A percentile compares a stretch with the other conserved stretches of the same genome.
These are phyloP conservation scores for Leishmania aethiopica DNA, from an alignment of 208 protist species.

Conservation along the genomic window DNA sequence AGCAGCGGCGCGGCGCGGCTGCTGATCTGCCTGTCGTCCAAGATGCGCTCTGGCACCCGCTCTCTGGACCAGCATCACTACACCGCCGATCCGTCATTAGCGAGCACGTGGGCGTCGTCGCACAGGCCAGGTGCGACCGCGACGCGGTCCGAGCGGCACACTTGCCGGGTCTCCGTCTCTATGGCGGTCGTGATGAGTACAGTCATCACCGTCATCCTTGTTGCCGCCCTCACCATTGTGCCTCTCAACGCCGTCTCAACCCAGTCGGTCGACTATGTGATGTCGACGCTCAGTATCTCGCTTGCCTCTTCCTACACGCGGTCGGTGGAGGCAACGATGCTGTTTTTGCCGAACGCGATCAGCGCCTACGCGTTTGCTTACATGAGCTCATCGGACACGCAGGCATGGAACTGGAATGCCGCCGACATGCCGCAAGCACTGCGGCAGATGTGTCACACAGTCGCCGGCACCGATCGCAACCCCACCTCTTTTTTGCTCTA, in stretches of 20 bases:
- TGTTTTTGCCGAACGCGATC: slow-evolving; percentile 35
- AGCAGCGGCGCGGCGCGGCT: not conserved
- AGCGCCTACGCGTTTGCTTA: slow-evolving; percentile 24
- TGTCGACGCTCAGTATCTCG: slow-evolving; percentile 22
- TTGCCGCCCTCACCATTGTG: slow-evolving; percentile 42
- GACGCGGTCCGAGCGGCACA: not conserved
- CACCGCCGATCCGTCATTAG: not conserved
- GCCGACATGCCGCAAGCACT: slow-evolving; percentile 50
- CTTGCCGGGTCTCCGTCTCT: slow-evolving; percentile 24
- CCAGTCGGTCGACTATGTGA: slow-evolving; percentile 25
- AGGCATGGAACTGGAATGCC: slow-evolving; percentile 35
- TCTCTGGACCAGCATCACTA: not conserved
- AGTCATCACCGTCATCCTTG: slow-evolving; percentile 39
- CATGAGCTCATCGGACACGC: slow-evolving; percentile 16
- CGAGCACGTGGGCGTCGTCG: no score
- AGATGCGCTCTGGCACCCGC: not conserved
- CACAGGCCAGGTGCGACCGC: not conserved
- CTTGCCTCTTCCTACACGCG: slow-evolving; percentile 29
- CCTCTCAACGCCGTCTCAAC: slow-evolving; percentile 40
- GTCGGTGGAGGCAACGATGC: slow-evolving; percentile 30
- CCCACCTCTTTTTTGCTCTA: slow-evolving; percentile 37
- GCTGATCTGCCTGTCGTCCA: not conserved
- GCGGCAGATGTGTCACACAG: slow-evolving; percentile 48
- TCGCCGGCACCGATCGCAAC: not conserved
- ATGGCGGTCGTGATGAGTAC: slow-evolving; percentile 20